Evolutionary conservation across 2,329 filamentous ascomycete species (phyloP).

Genomic region (Epichloe glyceriae): DNA sequence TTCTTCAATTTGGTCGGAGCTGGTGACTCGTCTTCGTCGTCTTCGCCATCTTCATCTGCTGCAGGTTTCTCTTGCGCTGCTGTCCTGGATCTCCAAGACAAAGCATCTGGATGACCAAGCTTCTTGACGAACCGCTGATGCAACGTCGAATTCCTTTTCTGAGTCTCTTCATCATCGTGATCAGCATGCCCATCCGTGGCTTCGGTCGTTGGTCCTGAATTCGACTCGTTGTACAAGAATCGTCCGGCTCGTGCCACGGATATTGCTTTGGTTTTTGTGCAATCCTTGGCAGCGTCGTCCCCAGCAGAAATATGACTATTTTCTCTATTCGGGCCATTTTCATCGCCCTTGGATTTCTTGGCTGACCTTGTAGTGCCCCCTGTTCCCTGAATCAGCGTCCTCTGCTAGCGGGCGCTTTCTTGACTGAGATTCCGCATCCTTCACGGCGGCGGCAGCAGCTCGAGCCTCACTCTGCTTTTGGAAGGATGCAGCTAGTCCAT

Average conservation of each 20-base stretch:
- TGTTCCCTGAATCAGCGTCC: conserved; percentile 31
- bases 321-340: conserved; percentile 21
- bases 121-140: conserved; percentile 84
- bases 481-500: conserved; percentile 27
- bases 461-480: conserved; percentile 18
- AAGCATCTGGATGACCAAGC: conserved; percentile 72
- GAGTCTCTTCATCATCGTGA: conserved; percentile 37
- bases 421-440: conserved; percentile 17
- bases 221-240: conserved; percentile 36
- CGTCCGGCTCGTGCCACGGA: conserved; percentile 32
- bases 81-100: conserved; percentile 50
- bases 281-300: not conserved
- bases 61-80: conserved; percentile 38
- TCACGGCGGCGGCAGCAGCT: conserved; percentile 13
- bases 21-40: conserved; percentile 36
- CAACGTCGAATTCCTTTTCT: conserved; percentile 52
- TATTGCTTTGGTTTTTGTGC: not conserved
- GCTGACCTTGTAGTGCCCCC: conserved; percentile 23
- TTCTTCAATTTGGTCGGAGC: conserved; percentile 40
- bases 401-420: conserved; percentile 41
- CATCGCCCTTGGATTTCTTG: conserved; percentile 31
- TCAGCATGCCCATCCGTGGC: conserved; percentile 31
- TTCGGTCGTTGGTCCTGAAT: conserved; percentile 25
- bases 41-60: conserved; percentile 41
- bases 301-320: conserved; percentile 22